phyloP scores from a whole-genome alignment of 2,329 filamentous ascomycete species.

The Bipolaris sorokiniana region DNA sequence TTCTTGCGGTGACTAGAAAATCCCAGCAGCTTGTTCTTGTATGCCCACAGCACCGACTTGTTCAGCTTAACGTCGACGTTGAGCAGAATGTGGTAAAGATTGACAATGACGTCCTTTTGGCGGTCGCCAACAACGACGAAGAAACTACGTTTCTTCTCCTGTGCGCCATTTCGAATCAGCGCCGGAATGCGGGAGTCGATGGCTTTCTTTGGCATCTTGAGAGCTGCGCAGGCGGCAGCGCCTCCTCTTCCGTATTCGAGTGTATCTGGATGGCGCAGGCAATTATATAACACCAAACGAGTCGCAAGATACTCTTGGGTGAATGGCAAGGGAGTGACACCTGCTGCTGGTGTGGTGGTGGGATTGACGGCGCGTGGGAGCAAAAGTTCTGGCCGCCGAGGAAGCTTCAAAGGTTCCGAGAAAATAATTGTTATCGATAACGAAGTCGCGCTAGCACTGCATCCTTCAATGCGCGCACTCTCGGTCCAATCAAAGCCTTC shows the following conservation, averaged over 20 bases:
- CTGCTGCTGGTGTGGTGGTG: slow-evolving; percentile 5
- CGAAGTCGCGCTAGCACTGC: slow-evolving; percentile 2
- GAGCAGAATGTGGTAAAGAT: slow-evolving; percentile 92
- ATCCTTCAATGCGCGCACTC: background rate
- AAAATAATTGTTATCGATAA: slow-evolving; percentile 24
- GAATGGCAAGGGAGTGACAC: background rate
- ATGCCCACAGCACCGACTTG: slow-evolving; percentile 97
- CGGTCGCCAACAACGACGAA: slow-evolving; percentile 95
- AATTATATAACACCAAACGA: background rate
- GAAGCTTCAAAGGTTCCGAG: slow-evolving; percentile 5
- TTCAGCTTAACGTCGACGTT: slow-evolving; percentile 90
- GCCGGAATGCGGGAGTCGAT: slow-evolving; percentile 49
- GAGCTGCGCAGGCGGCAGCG: slow-evolving; percentile 41
- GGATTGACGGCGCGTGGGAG: slow-evolving; percentile 9
- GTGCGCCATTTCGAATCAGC: slow-evolving; percentile 50
- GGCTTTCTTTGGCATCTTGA: slow-evolving; percentile 49
- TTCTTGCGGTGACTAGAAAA: slow-evolving; percentile 97
- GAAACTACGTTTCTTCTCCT: slow-evolving; percentile 96
- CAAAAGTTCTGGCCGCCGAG: slow-evolving; percentile 14
- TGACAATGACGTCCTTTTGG: slow-evolving; percentile 95
- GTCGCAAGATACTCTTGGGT: slow-evolving; percentile 8
- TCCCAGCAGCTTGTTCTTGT: slow-evolving; percentile 95
- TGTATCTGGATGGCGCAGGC: slow-evolving; percentile 8
- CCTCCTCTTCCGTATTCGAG: slow-evolving; percentile 25
- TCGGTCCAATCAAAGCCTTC: background rate